Evolutionary conservation across 768 basidiomycete genomes (phyloP), one percentile per base, ranked within the genome.

Genomic region (Leccinum obscurum): DNA sequence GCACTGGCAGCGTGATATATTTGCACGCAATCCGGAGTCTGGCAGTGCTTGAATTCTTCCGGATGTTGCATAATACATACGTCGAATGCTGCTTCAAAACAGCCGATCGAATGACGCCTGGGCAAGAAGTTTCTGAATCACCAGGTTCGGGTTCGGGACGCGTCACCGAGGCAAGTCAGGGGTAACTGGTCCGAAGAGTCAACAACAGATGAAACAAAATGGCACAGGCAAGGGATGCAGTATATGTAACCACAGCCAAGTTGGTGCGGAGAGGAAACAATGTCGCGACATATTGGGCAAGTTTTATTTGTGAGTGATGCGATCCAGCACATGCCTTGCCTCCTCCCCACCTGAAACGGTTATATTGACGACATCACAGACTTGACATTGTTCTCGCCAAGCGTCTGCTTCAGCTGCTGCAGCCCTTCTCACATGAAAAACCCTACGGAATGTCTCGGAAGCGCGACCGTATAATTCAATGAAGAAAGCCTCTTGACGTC

Each of bases 1-100:
- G n/a, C 8, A n/a, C 34, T 34, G 34, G 77, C 79, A 4, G 78
- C 69, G 14, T 88, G 85, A 70, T 92, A 92, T 6, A 91, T 78
- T 69, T 90, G 87, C 0, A 77, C 77, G 60, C 91, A 93, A 67
- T 92, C 89, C 0, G 91, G 86, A 0, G 90, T 87, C 1, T 89
- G 90, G 72, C 91, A 93, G 65, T 83, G 88, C 61, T 83, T 81
- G 65, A 87, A 86, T 57, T 90, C 85, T 14, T 77, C 73, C 0
- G 87, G 80, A 41, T 80, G 81, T 10, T 81, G 75, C 56, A 83
- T 81, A 15, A 92, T 75, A 66, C 90, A 77, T 0, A 80, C 71
- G 0, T 81, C 74, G 65, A 87, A 86, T 0, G 88, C 82, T 0
- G 86, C 80, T 35, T 83, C 76, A 11, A 4, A 83, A 75, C 30